These are phyloP conservation scores for Scedosporium dehoogii DNA, from an alignment of 2,329 filamentous ascomycete genomes.

Conservation along the genomic window DNA sequence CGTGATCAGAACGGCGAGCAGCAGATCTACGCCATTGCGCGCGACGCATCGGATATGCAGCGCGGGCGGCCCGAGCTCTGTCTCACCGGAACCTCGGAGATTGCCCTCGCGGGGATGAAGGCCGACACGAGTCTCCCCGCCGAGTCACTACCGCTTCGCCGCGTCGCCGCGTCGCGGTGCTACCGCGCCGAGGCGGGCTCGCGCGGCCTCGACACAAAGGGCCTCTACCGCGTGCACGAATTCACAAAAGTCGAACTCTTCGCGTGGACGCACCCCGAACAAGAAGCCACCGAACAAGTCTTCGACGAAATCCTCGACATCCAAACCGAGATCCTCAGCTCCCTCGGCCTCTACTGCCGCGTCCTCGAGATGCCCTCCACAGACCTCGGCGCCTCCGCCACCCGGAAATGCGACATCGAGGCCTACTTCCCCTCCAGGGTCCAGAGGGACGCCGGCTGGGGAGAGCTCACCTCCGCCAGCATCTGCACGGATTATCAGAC, in stretches of 20 bases:
- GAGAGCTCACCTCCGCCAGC: constrained; percentile 83
- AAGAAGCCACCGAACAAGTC: constrained; percentile 38
- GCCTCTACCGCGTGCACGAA: constrained; percentile 92
- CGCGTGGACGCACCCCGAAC: constrained; percentile 66
- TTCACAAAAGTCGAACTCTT: constrained; percentile 99
- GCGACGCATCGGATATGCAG: constrained; percentile 43
- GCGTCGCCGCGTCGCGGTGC: constrained; percentile 80
- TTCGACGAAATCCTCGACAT: constrained; percentile 83
- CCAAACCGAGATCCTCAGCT: constrained; percentile 71
- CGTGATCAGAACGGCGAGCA: constrained; percentile 84
- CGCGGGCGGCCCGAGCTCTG: constrained; percentile 58
- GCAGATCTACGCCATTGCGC: constrained; percentile 70
- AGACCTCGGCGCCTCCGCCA: constrained; percentile 83
- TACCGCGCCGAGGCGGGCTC: constrained; percentile 93
- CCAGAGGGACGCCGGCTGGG: constrained; percentile 54
- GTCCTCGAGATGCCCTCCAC: constrained; percentile 84
- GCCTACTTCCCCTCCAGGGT: constrained; percentile 79
- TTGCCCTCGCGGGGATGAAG: constrained; percentile 85
- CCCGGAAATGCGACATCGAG: constrained; percentile 85
- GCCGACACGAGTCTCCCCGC: constrained; percentile 60
- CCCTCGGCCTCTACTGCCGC: constrained; percentile 73
- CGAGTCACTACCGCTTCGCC: constrained; percentile 61
- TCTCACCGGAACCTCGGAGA: constrained; percentile 85
- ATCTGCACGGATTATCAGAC: constrained; percentile 94
- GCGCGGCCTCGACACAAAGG: constrained; percentile 82